Evolutionary conservation across 192 early-diverging fungal species (phyloP), one percentile per base, ranked within the genome.

Genomic region (Entomortierella lignicola): DNA sequence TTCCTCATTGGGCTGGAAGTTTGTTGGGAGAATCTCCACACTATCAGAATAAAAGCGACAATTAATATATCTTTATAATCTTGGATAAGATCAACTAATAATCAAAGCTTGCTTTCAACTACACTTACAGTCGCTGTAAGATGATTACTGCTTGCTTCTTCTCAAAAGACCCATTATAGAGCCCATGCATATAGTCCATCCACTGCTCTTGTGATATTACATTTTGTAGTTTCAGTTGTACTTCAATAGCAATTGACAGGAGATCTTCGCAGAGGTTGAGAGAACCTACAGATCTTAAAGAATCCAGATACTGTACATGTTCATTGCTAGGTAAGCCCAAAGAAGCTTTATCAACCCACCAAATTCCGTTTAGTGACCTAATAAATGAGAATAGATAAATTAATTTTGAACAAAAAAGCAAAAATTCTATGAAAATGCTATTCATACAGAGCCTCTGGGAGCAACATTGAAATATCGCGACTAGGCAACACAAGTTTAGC

Each of bases 131-230:
- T 54, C 52, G 52, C 23, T 54, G 10, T 4, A 54, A 18, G 10
- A 54, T 54, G 52, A 7, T 7, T 18, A 54, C 52, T 54, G 52
- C 52, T 54, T 54, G 52, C 52, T 54, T 26, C 52, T 18, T 54
- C 52, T 54, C 52, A 25, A 54, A 54, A 18, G 10, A 2, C 2
- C 20, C 15, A 17, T 17, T 23, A 21, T 54, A 54, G n/a, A 54
- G 52, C 26, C 18, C 52, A 29, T 54, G 23, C 52, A 54, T 54
- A 26, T 54, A 54, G 18, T 54, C 52, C 52, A 54, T 10, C 52
- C 6, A 17, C 52, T 54, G 52, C 52, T 54, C 52, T 17, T 54
- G 10, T 54, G 52, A 17, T 54, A 27, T 8, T 2, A 7, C 23
- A 18, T 18, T 54, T 17, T 54, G 48, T 4, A 50, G 21, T 17